A percentile compares a stretch with the other conserved stretches of the same genome.
phyloP scores from a whole-genome alignment of 441 rosid genomes.

The Francoa sonchifolia region DNA sequence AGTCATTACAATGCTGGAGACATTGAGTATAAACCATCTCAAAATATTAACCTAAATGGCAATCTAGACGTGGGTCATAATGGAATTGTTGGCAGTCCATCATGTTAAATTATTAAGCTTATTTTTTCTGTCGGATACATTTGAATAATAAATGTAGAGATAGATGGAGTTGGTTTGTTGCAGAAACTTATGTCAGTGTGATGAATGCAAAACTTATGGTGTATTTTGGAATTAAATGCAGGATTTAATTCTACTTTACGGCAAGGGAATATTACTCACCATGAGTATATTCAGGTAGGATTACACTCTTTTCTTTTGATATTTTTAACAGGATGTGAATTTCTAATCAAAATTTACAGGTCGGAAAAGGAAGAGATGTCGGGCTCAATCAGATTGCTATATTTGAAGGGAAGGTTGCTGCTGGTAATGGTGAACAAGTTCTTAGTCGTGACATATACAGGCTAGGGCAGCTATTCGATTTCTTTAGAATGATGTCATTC shows the following conservation, averaged over 20 bases:
- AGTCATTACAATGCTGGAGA: too few species aligned
- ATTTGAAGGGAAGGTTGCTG: constrained; percentile 98
- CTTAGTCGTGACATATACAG: constrained; percentile 97
- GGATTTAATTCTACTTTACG: constrained; percentile 97
- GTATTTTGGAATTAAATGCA: constrained; percentile 17
- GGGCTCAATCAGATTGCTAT: constrained; percentile 98
- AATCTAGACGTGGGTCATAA: too few species aligned
- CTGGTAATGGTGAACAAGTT: constrained; percentile 99
- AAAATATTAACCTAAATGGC: too few species aligned
- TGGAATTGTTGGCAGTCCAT: too few species aligned
- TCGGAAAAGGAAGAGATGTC: constrained; percentile 98
- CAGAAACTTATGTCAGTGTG: not conserved
- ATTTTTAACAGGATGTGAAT: constrained; percentile 3
- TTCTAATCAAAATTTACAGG: constrained; percentile 39
- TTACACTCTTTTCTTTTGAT: constrained; percentile 4
- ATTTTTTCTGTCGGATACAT: too few species aligned
- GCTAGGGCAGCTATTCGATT: constrained; percentile 98
- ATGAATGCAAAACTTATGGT: not conserved
- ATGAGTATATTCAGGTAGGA: constrained; percentile 90
- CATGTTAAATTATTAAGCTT: too few species aligned
- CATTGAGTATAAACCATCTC: too few species aligned
- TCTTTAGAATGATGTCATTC: constrained; percentile 96
- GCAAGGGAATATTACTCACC: constrained; percentile 97
- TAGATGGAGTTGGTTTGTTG: too few species aligned
- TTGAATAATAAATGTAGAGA: too few species aligned